phyloP scores from a whole-genome alignment of 192 early-diverging fungal genomes.

The Backusella morwellensis region DNA sequence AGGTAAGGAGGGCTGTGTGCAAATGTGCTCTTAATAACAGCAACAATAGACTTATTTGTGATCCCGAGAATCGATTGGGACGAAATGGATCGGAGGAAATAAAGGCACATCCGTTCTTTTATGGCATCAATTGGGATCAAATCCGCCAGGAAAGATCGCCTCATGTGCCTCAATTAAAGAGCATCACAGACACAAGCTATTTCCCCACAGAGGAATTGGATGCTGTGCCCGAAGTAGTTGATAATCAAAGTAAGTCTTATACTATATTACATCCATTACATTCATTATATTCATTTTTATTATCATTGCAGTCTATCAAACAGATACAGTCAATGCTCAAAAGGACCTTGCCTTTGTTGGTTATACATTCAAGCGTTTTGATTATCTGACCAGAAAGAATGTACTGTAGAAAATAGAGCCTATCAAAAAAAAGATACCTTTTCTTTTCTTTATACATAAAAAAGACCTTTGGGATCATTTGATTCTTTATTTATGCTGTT shows the following conservation, averaged over 20 bases:
- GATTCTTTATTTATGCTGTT: too few species aligned
- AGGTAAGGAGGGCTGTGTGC: constrained; percentile 40
- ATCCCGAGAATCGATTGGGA: constrained; percentile 82
- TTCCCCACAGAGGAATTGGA: constrained; percentile 95
- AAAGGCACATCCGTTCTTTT: constrained; percentile 93
- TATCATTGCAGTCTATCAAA: constrained; percentile 12
- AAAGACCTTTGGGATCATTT: too few species aligned
- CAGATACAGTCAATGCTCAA: constrained; percentile 47
- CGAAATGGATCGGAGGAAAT: constrained; percentile 84
- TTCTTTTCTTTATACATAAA: too few species aligned
- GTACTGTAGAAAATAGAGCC: constrained; percentile 15
- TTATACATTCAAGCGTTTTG: constrained; percentile 97
- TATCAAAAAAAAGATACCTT: not conserved
- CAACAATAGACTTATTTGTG: constrained; percentile 73
- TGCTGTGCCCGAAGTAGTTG: constrained; percentile 55
- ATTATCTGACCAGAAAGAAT: constrained; percentile 74
- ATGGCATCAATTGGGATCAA: constrained; percentile 87
- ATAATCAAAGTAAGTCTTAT: constrained; percentile 12
- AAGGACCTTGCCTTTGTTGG: constrained; percentile 98
- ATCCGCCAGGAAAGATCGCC: constrained; percentile 85
- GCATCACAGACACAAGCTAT: constrained; percentile 98
- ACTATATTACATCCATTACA: not conserved
- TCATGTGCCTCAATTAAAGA: constrained; percentile 86
- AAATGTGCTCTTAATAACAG: too few species aligned
- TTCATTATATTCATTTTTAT: not conserved